Base-by-base conservation (phyloP, 2,329 filamentous ascomycete genomes). In the Herpotrichia juniperi region DNA sequence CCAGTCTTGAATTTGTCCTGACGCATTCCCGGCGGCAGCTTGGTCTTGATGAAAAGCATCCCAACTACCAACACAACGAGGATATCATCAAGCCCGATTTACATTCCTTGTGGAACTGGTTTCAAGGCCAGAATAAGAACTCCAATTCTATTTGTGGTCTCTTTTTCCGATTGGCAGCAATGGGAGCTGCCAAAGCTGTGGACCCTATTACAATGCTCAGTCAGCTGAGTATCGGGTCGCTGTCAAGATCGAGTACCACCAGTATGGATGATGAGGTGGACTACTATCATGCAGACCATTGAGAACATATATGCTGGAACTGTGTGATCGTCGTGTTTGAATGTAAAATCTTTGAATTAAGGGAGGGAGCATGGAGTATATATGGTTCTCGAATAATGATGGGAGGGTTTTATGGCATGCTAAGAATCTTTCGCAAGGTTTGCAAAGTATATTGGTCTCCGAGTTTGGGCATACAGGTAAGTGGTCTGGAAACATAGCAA, bases 61-160 rank as follows among this genome's bases (percentile, higher is more conserved):
- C 7, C 7, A 19, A 42, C 12, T 28, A 42, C 6, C 10, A n/a
- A 14, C 12, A 42, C 22, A 30, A 51, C n/a, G 26, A 51, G 26
- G 21, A 46, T 8, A 12, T 28, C 11, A 39, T 50, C 16, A 22
- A 42, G 25, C 11, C 8, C 1, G 11, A 19, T 9, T 14, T 58
- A 12, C 12, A 48, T 30, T 9, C 32, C 5, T 51, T 51, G 2
- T 58, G 55, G 55, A 39, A 50, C 2, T 58, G 55, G 55, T 58
- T 58, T 32, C 26, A 43, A 7, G 12, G 32, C 2, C 24, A 53
- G 24, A 49, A 46, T 1, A 14, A 22, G 8, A 43, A 40, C 16
- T n/a, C 16, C 21, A 14, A n/a, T n/a, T 51, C 48, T 17, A 39
- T 57, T n/a, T 57, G 54, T 42, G 54, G 54, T 5, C 40, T 57